These are phyloP conservation scores for Dissophora ornata DNA, from an alignment of 192 early-diverging fungal species.

Conservation along the genomic window DNA sequence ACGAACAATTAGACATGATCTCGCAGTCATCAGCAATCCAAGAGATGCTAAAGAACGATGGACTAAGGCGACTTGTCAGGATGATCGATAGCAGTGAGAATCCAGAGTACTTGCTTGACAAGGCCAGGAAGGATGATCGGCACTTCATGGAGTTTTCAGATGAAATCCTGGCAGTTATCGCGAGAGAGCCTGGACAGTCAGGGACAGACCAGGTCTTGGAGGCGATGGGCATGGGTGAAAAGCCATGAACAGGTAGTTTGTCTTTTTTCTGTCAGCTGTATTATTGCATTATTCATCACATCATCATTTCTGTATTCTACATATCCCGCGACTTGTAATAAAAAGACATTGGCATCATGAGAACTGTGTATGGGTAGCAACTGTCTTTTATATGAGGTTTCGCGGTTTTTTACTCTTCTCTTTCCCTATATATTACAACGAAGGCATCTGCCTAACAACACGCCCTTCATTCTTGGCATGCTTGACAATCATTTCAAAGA, in stretches of 20 bases:
- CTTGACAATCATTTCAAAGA: slow-evolving; percentile 73
- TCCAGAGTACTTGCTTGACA: slow-evolving; percentile 47
- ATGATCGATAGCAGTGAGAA: slow-evolving; percentile 53
- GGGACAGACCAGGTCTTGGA: slow-evolving; percentile 46
- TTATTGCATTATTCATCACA: too few species aligned
- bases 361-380: too few species aligned
- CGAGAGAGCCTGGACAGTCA: slow-evolving; percentile 25
- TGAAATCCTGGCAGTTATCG: slow-evolving; percentile 37
- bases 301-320: too few species aligned
- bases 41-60: slow-evolving; percentile 41
- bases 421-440: slow-evolving; percentile 51
- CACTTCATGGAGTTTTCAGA: slow-evolving; percentile 49
- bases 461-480: slow-evolving; percentile 85
- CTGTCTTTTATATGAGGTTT: too few species aligned
- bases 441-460: slow-evolving; percentile 87
- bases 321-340: too few species aligned
- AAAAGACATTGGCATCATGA: too few species aligned
- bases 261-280: too few species aligned
- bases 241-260: slow-evolving; percentile 5
- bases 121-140: slow-evolving; percentile 39
- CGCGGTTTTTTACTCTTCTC: too few species aligned
- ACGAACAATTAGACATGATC: slow-evolving; percentile 28
- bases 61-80: slow-evolving; percentile 22
- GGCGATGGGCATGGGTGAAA: slow-evolving; percentile 38
- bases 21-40: slow-evolving; percentile 22